Conservation (phyloP, 495 filamentous ascomycete genomes). For the Cercophora sp. region DNA sequence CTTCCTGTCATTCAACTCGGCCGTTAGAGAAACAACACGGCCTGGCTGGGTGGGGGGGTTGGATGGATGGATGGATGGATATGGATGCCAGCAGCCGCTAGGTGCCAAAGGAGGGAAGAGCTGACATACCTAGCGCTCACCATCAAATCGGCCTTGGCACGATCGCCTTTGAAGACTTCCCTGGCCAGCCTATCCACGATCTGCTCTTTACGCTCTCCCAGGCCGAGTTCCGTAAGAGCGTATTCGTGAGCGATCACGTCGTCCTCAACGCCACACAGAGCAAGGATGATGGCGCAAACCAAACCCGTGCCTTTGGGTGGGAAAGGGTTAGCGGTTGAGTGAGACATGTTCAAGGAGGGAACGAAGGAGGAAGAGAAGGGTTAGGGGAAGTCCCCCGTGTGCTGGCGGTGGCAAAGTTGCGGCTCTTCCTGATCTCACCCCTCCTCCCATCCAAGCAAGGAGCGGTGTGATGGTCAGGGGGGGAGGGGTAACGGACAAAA, state of each 20-base stretch:
- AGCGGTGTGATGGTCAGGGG: not conserved
- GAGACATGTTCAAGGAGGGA: not conserved
- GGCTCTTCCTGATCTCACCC: not conserved
- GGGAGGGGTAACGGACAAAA: too few species aligned
- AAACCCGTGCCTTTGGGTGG: conserved; percentile 52
- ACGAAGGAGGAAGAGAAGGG: conserved; percentile 3
- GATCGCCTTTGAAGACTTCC: conserved; percentile 39
- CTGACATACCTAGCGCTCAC: conserved; percentile 44
- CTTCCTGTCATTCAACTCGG: conserved; percentile 31
- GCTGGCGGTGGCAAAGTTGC: not conserved
- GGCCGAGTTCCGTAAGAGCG: conserved; percentile 53
- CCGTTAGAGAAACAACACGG: too few species aligned
- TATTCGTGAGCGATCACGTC: conserved; percentile 60
- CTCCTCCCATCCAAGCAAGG: too few species aligned
- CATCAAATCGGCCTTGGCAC: conserved; percentile 47
- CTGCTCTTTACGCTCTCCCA: conserved; percentile 37
- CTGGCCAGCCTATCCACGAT: conserved; percentile 43
- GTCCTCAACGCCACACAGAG: conserved; percentile 53
- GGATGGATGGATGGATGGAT: too few species aligned
- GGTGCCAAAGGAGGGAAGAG: not conserved
- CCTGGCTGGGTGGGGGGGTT: too few species aligned
- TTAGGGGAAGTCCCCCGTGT: not conserved
- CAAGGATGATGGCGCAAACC: conserved; percentile 54
- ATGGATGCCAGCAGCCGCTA: too few species aligned
- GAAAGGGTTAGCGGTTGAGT: conserved; percentile 27